These are phyloP conservation scores for Nephelium lappaceum DNA, from an alignment of 345 rosid genomes.

Conservation along the genomic window DNA sequence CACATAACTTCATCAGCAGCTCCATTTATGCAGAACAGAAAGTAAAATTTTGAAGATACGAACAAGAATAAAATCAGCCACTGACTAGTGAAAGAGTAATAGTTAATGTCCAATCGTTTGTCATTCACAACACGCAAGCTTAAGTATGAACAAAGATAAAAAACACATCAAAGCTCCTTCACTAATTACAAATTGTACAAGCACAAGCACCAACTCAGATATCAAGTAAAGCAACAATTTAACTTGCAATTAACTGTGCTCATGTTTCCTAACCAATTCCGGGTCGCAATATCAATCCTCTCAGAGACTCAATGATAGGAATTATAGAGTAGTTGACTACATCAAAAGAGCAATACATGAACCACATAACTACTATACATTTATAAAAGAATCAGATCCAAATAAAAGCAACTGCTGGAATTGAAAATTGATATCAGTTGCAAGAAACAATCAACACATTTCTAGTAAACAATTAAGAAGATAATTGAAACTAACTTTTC, in stretches of 20 bases:
- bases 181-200: not conserved
- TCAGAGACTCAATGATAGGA: not conserved
- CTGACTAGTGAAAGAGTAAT: not conserved
- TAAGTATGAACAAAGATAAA: not conserved
- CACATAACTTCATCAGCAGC: not conserved
- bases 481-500: constrained; percentile 56
- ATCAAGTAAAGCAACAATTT: not conserved
- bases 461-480: no score
- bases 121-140: not conserved
- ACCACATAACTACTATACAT: not conserved
- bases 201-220: not conserved
- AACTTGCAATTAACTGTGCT: not conserved
- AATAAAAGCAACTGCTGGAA: no score
- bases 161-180: not conserved
- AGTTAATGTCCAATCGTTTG: not conserved
- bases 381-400: no score
- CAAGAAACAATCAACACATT: no score
- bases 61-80: not conserved
- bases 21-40: not conserved
- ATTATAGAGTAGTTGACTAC: not conserved
- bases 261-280: not conserved
- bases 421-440: not conserved
- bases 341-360: not conserved
- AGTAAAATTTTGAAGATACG: not conserved
- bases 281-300: not conserved